A percentile compares a stretch with the other conserved stretches of the same genome.
Evolutionary conservation across 208 protist species (phyloP).

Genomic region (Trypanosoma conorhini): DNA sequence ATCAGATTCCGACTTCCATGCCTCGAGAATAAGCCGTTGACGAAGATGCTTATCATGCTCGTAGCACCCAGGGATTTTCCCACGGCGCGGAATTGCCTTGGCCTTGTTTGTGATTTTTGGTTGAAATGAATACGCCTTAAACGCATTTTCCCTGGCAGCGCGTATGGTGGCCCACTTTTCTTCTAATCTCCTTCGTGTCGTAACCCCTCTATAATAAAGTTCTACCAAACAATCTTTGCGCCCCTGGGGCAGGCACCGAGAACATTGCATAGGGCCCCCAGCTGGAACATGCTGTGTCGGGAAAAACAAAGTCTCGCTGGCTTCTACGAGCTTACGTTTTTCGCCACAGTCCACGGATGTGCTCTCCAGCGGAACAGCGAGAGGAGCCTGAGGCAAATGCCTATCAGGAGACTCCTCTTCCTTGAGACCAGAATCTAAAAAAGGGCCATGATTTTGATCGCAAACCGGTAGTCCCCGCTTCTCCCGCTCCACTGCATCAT

Average conservation of each 20-base stretch:
- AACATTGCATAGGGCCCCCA: background rate
- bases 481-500: background rate
- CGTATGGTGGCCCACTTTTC: slow-evolving; percentile 22
- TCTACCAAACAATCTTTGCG: slow-evolving; percentile 8
- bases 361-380: background rate
- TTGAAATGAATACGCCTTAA: slow-evolving; percentile 42
- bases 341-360: background rate
- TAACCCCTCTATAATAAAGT: slow-evolving; percentile 31
- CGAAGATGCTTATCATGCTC: slow-evolving; percentile 26
- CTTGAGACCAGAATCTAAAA: background rate
- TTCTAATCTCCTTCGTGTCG: slow-evolving; percentile 17
- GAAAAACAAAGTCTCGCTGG: background rate
- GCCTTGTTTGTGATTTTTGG: slow-evolving; percentile 44
- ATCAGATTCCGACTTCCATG: slow-evolving; percentile 30
- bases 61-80: slow-evolving; percentile 10
- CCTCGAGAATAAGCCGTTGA: slow-evolving; percentile 51
- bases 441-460: background rate
- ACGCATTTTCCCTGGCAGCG: slow-evolving; percentile 26
- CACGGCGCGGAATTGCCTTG: slow-evolving; percentile 19
- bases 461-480: background rate
- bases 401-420: background rate
- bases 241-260: background rate
- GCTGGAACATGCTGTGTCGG: background rate
- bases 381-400: background rate
- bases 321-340: background rate